Conservation (phyloP, 1,284 basidiomycete genomes). For the Stereum hirsutum region DNA sequence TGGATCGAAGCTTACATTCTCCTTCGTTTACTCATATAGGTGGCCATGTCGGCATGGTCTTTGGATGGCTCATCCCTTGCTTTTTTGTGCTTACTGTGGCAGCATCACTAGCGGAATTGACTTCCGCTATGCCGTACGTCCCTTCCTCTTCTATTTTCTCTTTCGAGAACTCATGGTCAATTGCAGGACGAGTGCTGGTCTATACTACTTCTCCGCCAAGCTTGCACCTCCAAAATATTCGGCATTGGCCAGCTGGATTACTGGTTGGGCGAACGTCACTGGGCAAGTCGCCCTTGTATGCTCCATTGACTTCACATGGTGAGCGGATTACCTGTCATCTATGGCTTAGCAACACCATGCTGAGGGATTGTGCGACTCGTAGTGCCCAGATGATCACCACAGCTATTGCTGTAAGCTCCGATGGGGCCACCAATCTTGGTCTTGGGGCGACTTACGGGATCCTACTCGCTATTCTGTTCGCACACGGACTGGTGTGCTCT, state of each 20-base stretch:
- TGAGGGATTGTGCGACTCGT: background rate
- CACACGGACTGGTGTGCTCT: constrained; percentile 62
- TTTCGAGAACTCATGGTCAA: too few relatives aligned
- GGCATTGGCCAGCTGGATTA: constrained; percentile 64
- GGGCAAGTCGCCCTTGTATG: constrained; percentile 58
- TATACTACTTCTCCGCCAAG: constrained; percentile 70
- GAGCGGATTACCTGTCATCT: constrained; percentile 5
- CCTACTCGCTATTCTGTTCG: constrained; percentile 48
- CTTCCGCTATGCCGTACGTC: constrained; percentile 71
- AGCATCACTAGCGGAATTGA: constrained; percentile 62
- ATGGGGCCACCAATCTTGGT: constrained; percentile 41
- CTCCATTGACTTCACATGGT: constrained; percentile 69
- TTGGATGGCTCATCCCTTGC: constrained; percentile 69
- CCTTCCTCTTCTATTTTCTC: background rate
- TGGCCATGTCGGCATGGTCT: constrained; percentile 70
- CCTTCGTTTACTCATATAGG: constrained; percentile 34
- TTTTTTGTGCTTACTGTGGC: constrained; percentile 62
- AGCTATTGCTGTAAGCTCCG: constrained; percentile 50
- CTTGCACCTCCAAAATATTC: constrained; percentile 50
- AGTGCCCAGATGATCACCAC: constrained; percentile 72
- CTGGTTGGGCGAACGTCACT: constrained; percentile 57
- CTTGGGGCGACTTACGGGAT: constrained; percentile 62
- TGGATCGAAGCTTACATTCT: too few relatives aligned
- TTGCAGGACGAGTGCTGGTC: constrained; percentile 53
- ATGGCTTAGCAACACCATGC: background rate